phyloP scores from a whole-genome alignment of 139 green algal genomes.

The Astrephomene gubernaculifera region DNA sequence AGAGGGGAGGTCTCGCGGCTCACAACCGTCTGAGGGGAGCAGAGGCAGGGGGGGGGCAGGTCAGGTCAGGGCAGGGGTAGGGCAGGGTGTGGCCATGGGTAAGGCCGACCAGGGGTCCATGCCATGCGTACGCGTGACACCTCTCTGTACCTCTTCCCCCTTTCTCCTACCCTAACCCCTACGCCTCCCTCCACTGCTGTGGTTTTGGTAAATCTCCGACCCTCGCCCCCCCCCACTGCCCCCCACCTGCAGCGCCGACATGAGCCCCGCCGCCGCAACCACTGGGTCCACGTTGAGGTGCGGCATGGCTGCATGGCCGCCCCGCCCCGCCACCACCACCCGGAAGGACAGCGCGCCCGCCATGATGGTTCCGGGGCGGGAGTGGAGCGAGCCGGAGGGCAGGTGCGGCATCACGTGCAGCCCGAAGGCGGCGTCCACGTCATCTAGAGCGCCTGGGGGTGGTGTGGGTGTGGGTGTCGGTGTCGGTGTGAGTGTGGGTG shows the following conservation, averaged over 20 bases:
- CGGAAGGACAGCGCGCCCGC: conserved; percentile 79
- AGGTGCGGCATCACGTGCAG: conserved; percentile 88
- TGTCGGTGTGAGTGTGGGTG: neutral
- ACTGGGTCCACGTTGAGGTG: conserved; percentile 83
- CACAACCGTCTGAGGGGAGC: conserved; percentile 79
- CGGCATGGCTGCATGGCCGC: conserved; percentile 88
- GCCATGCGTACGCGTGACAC: too few species aligned
- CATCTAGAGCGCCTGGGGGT: conserved; percentile 15
- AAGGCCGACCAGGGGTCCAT: too few species aligned
- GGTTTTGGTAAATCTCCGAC: neutral
- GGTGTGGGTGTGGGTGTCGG: neutral
- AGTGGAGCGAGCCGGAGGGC: conserved; percentile 68
- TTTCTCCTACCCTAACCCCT: too few species aligned
- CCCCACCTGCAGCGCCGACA: conserved; percentile 73
- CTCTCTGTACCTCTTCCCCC: too few species aligned
- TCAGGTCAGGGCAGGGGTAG: neutral
- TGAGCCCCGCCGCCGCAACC: conserved; percentile 70
- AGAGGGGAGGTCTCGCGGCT: conserved; percentile 86
- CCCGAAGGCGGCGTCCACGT: conserved; percentile 68
- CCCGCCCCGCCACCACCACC: conserved; percentile 69
- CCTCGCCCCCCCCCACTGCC: neutral
- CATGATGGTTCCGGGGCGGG: conserved; percentile 83
- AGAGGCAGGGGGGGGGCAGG: neutral
- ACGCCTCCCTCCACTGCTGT: too few species aligned
- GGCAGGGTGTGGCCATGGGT: too few species aligned